phyloP scores from a whole-genome alignment of 2,329 filamentous ascomycete genomes.

The Paraconiothyrium sp. region DNA sequence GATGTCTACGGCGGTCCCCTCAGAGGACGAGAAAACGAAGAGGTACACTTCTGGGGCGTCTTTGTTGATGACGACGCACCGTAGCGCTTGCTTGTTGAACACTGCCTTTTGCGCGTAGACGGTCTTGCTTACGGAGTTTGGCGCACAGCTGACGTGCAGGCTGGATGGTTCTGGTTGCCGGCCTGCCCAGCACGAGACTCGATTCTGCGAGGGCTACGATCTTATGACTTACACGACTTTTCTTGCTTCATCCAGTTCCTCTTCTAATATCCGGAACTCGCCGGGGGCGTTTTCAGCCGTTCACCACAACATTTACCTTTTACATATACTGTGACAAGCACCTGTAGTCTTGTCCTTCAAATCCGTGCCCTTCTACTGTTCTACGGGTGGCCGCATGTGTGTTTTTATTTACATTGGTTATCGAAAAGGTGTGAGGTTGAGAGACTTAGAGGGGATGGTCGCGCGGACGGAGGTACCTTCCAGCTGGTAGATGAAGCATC shows the following conservation, averaged over 20 bases:
- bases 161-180: conserved; percentile 24
- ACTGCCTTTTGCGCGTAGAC: conserved; percentile 28
- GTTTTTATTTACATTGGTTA: background rate
- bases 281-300: conserved; percentile 12
- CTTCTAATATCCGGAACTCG: conserved; percentile 21
- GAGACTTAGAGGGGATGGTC: background rate
- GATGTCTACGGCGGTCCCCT: conserved; percentile 44
- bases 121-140: conserved; percentile 44
- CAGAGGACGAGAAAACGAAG: conserved; percentile 43
- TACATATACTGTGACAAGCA: conserved; percentile 20
- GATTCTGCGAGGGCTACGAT: conserved; percentile 33
- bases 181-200: conserved; percentile 26
- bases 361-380: background rate
- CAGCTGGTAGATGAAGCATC: background rate
- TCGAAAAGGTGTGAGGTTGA: background rate
- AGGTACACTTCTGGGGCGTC: conserved; percentile 48
- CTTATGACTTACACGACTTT: conserved; percentile 46
- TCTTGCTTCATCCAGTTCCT: conserved; percentile 29
- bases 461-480: background rate
- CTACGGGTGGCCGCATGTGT: conserved; percentile 12
- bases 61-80: conserved; percentile 43
- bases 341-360: conserved; percentile 3
- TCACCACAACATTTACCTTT: conserved; percentile 19
- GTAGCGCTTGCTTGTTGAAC: conserved; percentile 30
- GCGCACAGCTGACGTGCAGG: conserved; percentile 28